Conservation (phyloP, 768 basidiomycete genomes). For the Krasilnikovozyma curviuscula region DNA sequence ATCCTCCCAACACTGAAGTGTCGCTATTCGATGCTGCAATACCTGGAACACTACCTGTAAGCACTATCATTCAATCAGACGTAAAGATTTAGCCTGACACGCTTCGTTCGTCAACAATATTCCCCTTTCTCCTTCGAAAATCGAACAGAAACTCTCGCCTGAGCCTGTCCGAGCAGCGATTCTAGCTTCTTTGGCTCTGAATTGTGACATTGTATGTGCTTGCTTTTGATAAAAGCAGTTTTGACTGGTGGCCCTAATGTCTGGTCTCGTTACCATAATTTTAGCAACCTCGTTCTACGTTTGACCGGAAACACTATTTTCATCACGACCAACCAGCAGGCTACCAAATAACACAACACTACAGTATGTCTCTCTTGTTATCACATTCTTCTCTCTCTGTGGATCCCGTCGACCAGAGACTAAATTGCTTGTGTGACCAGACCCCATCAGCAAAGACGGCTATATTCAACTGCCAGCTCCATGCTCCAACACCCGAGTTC, state of each 20-base stretch:
- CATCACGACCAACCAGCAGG: conserved; percentile 85
- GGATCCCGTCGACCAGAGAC: neutral
- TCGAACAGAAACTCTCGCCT: conserved; percentile 21
- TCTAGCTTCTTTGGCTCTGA: conserved; percentile 58
- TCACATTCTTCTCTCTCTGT: neutral
- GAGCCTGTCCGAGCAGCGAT: conserved; percentile 50
- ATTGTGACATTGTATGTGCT: conserved; percentile 22
- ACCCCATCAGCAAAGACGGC: conserved; percentile 58
- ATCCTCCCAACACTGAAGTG: conserved; percentile 51
- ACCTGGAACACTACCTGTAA: conserved; percentile 78
- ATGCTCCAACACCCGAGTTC: conserved; percentile 30
- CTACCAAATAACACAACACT: conserved; percentile 94
- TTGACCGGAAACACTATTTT: conserved; percentile 96
- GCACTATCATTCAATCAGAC: conserved; percentile 18
- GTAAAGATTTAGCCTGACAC: neutral
- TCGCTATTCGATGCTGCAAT: conserved; percentile 70
- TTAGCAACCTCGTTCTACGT: conserved; percentile 53
- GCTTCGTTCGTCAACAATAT: conserved; percentile 33
- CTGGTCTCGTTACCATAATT: too few species aligned
- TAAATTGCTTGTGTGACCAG: conserved; percentile 29
- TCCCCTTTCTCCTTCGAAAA: conserved; percentile 25
- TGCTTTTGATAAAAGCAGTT: too few species aligned
- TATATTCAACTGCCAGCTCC: conserved; percentile 29
- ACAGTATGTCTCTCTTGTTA: conserved; percentile 35
- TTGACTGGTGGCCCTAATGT: too few species aligned